phyloP scores from a whole-genome alignment of 139 green algal genomes.

The Chlorella sp. region DNA sequence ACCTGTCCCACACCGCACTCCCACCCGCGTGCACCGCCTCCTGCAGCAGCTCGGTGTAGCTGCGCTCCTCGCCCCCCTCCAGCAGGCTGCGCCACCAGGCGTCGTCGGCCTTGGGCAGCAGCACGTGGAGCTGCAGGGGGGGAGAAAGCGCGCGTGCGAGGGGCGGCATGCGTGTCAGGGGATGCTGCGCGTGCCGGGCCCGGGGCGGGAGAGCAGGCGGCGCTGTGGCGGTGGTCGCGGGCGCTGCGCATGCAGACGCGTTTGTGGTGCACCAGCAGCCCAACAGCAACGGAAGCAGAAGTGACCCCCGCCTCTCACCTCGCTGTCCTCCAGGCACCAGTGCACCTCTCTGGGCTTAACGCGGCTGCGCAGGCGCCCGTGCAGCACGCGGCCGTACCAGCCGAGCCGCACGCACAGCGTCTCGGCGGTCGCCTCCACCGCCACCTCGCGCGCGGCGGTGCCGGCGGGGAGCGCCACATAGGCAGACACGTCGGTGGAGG shows the following conservation, averaged over 20 bases:
- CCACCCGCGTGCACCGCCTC: slow-evolving; percentile 68
- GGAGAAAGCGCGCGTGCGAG: neutral
- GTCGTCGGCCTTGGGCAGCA: slow-evolving; percentile 67
- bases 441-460: slow-evolving; percentile 21
- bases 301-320: slow-evolving; percentile 23
- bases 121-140: slow-evolving; percentile 29
- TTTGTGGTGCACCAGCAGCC: too few species aligned
- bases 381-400: slow-evolving; percentile 67
- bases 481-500: slow-evolving; percentile 15
- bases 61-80: slow-evolving; percentile 64
- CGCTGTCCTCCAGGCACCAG: slow-evolving; percentile 62
- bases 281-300: neutral
- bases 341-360: slow-evolving; percentile 49
- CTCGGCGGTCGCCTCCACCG: slow-evolving; percentile 26
- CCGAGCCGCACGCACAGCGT: slow-evolving; percentile 50
- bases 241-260: too few species aligned
- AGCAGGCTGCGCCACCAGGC: slow-evolving; percentile 70
- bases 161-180: too few species aligned
- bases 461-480: slow-evolving; percentile 24
- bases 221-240: too few species aligned
- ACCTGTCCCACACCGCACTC: slow-evolving; percentile 32
- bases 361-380: slow-evolving; percentile 45
- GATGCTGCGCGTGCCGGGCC: too few species aligned
- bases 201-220: too few species aligned
- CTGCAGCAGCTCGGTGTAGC: slow-evolving; percentile 66